Evolutionary conservation across 1,284 basidiomycete species (phyloP).

Genomic region (Melampsora americana): DNA sequence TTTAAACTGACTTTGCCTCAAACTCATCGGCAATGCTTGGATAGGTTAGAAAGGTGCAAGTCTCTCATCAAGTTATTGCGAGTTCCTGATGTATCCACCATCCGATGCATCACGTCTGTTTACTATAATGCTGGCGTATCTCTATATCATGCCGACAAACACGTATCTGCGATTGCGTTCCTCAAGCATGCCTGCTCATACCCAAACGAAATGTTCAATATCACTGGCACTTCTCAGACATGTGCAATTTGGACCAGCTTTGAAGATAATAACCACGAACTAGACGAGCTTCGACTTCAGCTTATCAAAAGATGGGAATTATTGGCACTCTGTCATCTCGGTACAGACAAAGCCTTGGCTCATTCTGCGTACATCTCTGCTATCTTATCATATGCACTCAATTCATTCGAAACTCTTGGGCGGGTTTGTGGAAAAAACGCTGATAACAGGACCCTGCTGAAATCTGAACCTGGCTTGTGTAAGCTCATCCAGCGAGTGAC

Average conservation of each 20-base stretch:
- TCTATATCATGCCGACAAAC: constrained; percentile 40
- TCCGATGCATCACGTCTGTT: constrained; percentile 38
- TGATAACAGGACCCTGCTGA: constrained; percentile 3
- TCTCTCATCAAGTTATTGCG: constrained; percentile 19
- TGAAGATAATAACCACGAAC: constrained; percentile 26
- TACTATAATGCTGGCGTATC: constrained; percentile 41
- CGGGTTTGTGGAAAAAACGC: constrained; percentile 2
- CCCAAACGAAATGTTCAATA: constrained; percentile 29
- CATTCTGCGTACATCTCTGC: constrained; percentile 29
- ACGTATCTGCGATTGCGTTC: constrained; percentile 27
- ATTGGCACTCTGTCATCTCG: constrained; percentile 39
- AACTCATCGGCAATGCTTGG: constrained; percentile 27
- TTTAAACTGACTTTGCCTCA: constrained; percentile 17
- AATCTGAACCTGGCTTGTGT: constrained; percentile 24
- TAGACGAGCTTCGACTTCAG: constrained; percentile 25
- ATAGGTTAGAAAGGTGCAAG: constrained; percentile 25
- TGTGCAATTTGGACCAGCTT: constrained; percentile 15
- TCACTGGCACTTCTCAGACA: background rate
- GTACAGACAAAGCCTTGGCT: constrained; percentile 17
- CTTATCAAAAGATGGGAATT: constrained; percentile 42
- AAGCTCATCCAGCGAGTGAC: constrained; percentile 40
- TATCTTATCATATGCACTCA: constrained; percentile 11
- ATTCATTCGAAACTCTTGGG: constrained; percentile 13
- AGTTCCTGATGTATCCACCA: constrained; percentile 32
- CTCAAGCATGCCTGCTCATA: constrained; percentile 33